Percentiles rank a stretch among this genome's conserved stretches.
phyloP scores from a whole-genome alignment of 2,329 filamentous ascomycete genomes.

The Lachnellula arida region DNA sequence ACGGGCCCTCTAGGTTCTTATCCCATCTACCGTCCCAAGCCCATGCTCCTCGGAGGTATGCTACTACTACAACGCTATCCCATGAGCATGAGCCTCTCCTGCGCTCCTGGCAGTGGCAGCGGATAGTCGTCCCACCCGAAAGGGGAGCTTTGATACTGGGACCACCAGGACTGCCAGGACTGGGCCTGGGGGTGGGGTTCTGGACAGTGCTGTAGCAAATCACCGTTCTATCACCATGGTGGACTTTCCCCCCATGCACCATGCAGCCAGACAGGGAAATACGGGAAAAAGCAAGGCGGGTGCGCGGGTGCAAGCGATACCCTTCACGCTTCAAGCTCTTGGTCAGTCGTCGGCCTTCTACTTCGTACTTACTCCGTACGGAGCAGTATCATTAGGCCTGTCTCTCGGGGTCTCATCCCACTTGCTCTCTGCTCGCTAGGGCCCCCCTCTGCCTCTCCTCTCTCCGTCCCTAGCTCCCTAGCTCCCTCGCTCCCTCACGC shows the following conservation, averaged over 20 bases:
- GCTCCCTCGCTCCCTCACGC: no score
- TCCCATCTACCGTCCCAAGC: conserved; percentile 11
- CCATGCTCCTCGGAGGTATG: no score
- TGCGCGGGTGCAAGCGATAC: conserved; percentile 23
- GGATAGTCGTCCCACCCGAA: conserved; percentile 16
- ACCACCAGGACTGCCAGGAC: no score
- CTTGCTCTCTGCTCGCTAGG: conserved; percentile 1
- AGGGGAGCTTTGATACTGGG: not conserved
- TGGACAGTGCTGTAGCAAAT: not conserved
- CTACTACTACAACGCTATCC: no score
- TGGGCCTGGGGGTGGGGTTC: conserved; percentile 1
- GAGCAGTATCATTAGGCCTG: no score
- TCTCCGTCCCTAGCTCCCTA: not conserved
- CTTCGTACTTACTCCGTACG: not conserved
- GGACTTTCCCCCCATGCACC: conserved; percentile 3
- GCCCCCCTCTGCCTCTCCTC: not conserved
- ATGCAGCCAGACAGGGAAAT: conserved; percentile 3
- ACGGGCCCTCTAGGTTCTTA: conserved; percentile 26
- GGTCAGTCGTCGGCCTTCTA: not conserved
- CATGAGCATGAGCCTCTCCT: conserved; percentile 15
- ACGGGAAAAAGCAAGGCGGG: conserved; percentile 27
- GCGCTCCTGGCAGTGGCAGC: conserved; percentile 9
- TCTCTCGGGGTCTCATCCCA: not conserved
- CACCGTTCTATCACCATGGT: no score
- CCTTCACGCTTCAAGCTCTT: not conserved